Percentiles rank a stretch among this genome's conserved stretches.
These are phyloP conservation scores for Dictyostelium brefeldianum DNA, from an alignment of 78 protist species.

Conservation along the genomic window DNA sequence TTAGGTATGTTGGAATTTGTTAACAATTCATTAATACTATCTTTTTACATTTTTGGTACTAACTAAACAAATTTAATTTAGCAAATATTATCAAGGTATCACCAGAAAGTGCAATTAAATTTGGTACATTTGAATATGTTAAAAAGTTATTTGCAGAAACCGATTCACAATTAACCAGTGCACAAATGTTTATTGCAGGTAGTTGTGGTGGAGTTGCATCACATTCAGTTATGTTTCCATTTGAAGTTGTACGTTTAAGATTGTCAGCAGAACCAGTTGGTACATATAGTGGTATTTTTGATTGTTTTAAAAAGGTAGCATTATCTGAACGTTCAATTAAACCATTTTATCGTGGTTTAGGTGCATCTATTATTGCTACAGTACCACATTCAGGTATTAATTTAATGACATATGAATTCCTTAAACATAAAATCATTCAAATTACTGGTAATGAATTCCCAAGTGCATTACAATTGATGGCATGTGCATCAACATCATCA, in stretches of 20 bases:
- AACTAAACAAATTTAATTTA: conserved; percentile 43
- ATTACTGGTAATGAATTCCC: background rate
- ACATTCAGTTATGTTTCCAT: conserved; percentile 69
- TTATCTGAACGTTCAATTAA: conserved; percentile 17
- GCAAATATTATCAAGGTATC: conserved; percentile 76
- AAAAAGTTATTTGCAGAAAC: conserved; percentile 69
- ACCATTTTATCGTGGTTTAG: conserved; percentile 74
- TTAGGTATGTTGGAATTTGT: background rate
- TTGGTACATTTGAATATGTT: conserved; percentile 67
- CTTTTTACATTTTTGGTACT: too few species aligned
- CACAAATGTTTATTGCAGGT: conserved; percentile 73
- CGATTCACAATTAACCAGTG: conserved; percentile 52
- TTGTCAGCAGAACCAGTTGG: conserved; percentile 56
- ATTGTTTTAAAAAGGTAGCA: conserved; percentile 39
- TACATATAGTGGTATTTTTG: conserved; percentile 67
- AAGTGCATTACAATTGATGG: background rate
- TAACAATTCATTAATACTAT: too few species aligned
- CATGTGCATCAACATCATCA: conserved; percentile 44
- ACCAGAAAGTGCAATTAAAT: conserved; percentile 81
- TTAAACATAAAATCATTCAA: conserved; percentile 56
- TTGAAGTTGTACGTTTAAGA: conserved; percentile 66
- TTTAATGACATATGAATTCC: conserved; percentile 63
- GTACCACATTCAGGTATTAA: conserved; percentile 80
- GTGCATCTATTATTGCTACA: conserved; percentile 58
- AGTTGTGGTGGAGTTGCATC: conserved; percentile 61